Conservation (phyloP, 2,329 filamentous ascomycete species). For the Neofusicoccum ribis region DNA sequence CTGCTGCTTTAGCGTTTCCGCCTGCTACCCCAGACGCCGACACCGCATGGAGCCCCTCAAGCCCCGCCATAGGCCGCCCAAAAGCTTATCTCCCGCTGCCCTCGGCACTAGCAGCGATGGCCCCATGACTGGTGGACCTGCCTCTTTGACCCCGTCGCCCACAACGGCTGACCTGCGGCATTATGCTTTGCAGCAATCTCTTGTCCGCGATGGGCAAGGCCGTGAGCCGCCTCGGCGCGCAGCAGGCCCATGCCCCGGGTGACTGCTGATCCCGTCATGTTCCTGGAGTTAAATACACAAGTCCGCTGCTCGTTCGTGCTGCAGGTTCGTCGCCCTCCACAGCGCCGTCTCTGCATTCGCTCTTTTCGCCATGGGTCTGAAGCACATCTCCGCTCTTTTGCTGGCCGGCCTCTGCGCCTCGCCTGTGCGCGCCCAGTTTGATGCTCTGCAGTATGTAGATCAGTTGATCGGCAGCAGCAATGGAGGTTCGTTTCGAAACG, state of each 20-base stretch:
- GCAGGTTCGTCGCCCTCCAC: background rate
- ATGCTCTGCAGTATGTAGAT: conserved; percentile 36
- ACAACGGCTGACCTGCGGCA: background rate
- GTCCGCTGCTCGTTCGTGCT: background rate
- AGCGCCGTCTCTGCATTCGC: conserved; percentile 1
- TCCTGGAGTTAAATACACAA: background rate
- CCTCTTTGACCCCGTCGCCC: background rate
- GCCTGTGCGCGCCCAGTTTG: background rate
- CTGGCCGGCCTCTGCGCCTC: background rate
- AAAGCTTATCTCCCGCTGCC: background rate
- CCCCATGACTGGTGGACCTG: conserved; percentile 1
- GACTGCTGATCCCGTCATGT: background rate
- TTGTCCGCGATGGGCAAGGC: background rate
- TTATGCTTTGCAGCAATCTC: conserved; percentile 3
- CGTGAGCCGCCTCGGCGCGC: background rate
- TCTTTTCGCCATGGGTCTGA: conserved; percentile 5
- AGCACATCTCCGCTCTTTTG: conserved; percentile 2
- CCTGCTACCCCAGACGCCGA: background rate
- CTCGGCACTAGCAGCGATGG: background rate
- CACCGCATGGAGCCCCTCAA: background rate
- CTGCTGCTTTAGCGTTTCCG: background rate
- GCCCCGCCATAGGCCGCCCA: background rate
- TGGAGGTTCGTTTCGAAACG: conserved; percentile 30
- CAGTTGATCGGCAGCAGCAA: conserved; percentile 44
- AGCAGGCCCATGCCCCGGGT: background rate